phyloP scores from a whole-genome alignment of 257 asterid species.

The Jacaranda mimosifolia region DNA sequence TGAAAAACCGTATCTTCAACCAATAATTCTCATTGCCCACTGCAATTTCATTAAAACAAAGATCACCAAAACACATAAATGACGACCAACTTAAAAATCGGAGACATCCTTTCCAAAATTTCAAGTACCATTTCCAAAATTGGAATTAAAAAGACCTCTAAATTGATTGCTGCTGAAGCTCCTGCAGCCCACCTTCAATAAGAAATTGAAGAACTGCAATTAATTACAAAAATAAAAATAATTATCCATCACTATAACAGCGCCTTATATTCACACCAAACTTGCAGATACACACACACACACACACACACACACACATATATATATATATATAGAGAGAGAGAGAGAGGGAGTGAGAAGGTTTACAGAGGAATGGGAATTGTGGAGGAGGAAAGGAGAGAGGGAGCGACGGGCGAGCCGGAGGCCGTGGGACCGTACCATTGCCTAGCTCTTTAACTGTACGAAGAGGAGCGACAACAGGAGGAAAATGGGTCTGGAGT shows the following conservation, averaged over 20 bases:
- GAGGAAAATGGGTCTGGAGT: constrained; percentile 28
- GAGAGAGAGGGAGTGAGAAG: background rate
- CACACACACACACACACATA: background rate
- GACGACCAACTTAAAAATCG: background rate
- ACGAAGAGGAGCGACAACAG: constrained; percentile 7
- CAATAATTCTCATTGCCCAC: constrained; percentile 40
- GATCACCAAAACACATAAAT: constrained; percentile 23
- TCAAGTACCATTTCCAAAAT: constrained; percentile 56
- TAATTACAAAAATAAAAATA: constrained; percentile 8
- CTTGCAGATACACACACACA: background rate
- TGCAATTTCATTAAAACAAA: constrained; percentile 35
- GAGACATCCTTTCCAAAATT: constrained; percentile 2
- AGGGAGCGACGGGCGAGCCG: constrained; percentile 67
- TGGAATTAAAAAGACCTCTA: constrained; percentile 44
- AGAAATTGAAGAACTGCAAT: constrained; percentile 54
- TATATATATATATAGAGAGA: background rate
- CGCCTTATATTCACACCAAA: too few relatives aligned
- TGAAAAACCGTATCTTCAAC: constrained; percentile 40
- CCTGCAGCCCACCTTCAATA: constrained; percentile 49
- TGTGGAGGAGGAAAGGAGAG: constrained; percentile 46
- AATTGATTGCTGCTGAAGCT: constrained; percentile 57
- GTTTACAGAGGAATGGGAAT: constrained; percentile 34
- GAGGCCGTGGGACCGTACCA: constrained; percentile 65
- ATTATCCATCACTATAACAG: background rate
- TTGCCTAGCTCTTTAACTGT: constrained; percentile 38